Evolutionary conservation across 1,284 basidiomycete genomes (phyloP), one percentile per base, ranked within the genome.

Genomic region (Takashimella tepidaria): DNA sequence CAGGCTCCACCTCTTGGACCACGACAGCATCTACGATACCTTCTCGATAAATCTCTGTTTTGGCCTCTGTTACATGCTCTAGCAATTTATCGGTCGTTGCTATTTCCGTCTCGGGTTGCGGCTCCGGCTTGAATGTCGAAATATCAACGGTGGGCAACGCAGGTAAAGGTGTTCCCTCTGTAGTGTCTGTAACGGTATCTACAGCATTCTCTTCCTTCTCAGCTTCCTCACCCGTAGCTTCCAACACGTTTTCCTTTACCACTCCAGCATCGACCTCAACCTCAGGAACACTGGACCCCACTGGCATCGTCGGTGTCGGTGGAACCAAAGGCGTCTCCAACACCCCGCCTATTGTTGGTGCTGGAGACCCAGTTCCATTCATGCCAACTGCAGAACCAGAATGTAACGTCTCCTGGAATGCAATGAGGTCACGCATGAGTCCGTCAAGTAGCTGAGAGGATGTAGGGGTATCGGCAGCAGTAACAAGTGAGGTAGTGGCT

Each of bases 361-460:
- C 40, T 16, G 69, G 67, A 23, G 66, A 60, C 12, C 53, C 56
- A 37, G 59, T 61, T 20, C 54, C 55, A 20, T 57, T 25, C 37
- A 42, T 49, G 42, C 52, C 57, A 48, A 56, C 56, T 50, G 58
- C 56, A 47, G 76, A 70, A 41, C 82, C 79, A 5, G 79, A 79
- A 22, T 87, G 86, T 77, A 88, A 92, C 49, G 84, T 81, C 70
- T 92, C 89, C 76, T 93, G 90, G 70, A 93, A 93, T 46, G 76
- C 79, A 59, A 90, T 88, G 41, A 93, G 75, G 69, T 92, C 89
- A 66, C 87, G 82, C 82, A 89, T 89, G 4, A 95, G 77, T 64
- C 87, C 86, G 73, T 92, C 89, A 84, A 93, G 88, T 77, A 88
- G 80, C 74, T 83, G 84, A 80, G 87, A 84, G 46, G 85, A 86